Evolutionary conservation across 2,329 filamentous ascomycete genomes (phyloP), one percentile per base, ranked within the genome.

Genomic region (Penicillium sp.): DNA sequence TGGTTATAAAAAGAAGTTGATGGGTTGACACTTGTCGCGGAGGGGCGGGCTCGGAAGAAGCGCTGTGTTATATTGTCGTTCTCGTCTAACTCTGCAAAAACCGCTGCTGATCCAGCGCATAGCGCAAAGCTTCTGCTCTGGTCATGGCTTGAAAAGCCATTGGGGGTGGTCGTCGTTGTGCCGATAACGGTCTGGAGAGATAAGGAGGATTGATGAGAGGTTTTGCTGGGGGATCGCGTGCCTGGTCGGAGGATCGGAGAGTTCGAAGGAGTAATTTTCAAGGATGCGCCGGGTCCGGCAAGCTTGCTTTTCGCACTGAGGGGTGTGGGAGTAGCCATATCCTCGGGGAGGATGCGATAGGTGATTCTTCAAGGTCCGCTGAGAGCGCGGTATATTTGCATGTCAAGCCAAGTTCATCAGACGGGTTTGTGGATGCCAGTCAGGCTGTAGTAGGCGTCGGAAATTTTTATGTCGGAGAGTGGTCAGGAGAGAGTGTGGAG

Each of bases 91-190:
- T 89, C 87, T 8, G 92, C 90, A 18, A 97, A 85, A 0, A 99
- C 90, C n/a, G 91, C 93, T 42, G 93, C 91, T 10, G 92, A 94
- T 53, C 94, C 94, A 9, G 94, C 93, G 61, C 92, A 92, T 72
- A 96, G 94, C 53, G 92, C 92, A 74, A 97, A 96, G 49, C 81
- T 81, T 55, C 78, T 78, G 51, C 83, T 87, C 13, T 87, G 84
- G 39, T 88, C 80, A 58, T 93, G 85, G 61, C 85, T 87, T 71
- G 95, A 92, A 74, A 99, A 96, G 60, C 90, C 91, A 70, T 89
- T 92, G 39, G 91, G 88, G 5, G 89, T 89, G 63, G 81, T 85
- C 61, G 91, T 93, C 8, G 93, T 97, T 24, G 92, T 96, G 45
- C 94, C 94, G 67, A 97, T 89, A 55, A 97, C 91, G 61, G 90